A percentile compares a stretch with the other conserved stretches of the same genome.
Conservation (phyloP, 2,329 filamentous ascomycete species). For the Microcyclospora pomicola region DNA sequence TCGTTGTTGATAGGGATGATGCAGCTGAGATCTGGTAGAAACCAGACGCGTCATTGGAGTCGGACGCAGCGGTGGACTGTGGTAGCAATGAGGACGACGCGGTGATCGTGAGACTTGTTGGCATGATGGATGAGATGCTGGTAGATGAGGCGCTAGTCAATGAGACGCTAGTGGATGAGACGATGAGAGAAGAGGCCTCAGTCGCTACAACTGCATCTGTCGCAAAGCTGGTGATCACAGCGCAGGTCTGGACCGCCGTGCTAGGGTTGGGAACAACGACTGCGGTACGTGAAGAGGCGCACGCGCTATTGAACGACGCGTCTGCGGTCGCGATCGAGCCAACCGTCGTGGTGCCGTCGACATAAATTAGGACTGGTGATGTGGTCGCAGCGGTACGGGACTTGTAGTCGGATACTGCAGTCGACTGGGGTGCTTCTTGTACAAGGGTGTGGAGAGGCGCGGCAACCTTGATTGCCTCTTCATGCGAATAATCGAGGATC, state of each 20-base stretch:
- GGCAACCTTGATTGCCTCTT: constrained; percentile 22
- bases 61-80: neutral
- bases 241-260: constrained; percentile 7
- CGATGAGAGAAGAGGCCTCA: neutral
- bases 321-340: constrained; percentile 6
- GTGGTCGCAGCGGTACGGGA: constrained; percentile 27
- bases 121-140: neutral
- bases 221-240: constrained; percentile 2
- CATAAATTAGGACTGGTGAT: constrained; percentile 11
- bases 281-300: constrained; percentile 5
- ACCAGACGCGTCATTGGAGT: constrained; percentile 1
- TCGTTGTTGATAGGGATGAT: too few relatives aligned
- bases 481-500: constrained; percentile 15
- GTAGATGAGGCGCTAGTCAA: neutral
- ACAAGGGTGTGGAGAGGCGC: constrained; percentile 14
- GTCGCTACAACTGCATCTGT: neutral
- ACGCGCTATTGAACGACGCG: constrained; percentile 11
- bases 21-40: too few relatives aligned
- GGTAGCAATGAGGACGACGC: neutral
- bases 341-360: constrained; percentile 10
- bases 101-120: neutral
- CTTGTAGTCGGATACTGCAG: constrained; percentile 26
- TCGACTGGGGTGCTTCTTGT: constrained; percentile 30
- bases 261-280: constrained; percentile 7
- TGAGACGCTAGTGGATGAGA: neutral